Conservation (phyloP, 2,329 filamentous ascomycete genomes). For the Verticillium nubilum region DNA sequence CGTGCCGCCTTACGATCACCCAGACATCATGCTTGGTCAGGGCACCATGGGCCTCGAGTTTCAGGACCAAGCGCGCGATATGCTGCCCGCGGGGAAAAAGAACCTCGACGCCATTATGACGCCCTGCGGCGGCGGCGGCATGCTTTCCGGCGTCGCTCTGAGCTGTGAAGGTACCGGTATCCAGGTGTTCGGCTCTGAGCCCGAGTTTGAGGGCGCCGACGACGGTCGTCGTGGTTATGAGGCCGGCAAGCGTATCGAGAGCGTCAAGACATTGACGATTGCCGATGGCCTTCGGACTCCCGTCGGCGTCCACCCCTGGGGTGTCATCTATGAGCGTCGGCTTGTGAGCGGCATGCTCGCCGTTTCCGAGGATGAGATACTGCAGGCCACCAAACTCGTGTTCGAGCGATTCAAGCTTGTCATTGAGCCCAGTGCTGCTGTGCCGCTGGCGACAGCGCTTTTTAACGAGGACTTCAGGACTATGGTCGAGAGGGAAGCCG, state of each 20-base stretch:
- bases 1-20: slow-evolving; percentile 88
- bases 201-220: slow-evolving; percentile 75
- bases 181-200: slow-evolving; percentile 81
- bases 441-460: slow-evolving; percentile 76
- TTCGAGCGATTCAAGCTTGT: slow-evolving; percentile 87
- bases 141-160: slow-evolving; percentile 78
- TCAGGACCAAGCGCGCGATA: slow-evolving; percentile 61
- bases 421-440: slow-evolving; percentile 81
- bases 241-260: slow-evolving; percentile 55
- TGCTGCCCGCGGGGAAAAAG: slow-evolving; percentile 33
- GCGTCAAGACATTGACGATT: slow-evolving; percentile 72
- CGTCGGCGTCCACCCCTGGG: slow-evolving; percentile 71
- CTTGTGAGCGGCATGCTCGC: slow-evolving; percentile 67
- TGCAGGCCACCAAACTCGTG: slow-evolving; percentile 67
- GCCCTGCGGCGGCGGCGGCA: slow-evolving; percentile 82
- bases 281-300: slow-evolving; percentile 87
- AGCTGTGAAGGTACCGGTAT: slow-evolving; percentile 67
- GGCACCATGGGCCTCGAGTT: slow-evolving; percentile 86
- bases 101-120: slow-evolving; percentile 68
- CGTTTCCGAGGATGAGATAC: slow-evolving; percentile 80
- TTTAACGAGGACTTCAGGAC: slow-evolving; percentile 79
- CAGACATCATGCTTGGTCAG: slow-evolving; percentile 86
- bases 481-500: slow-evolving; percentile 64
- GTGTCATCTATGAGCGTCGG: slow-evolving; percentile 63
- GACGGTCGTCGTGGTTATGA: slow-evolving; percentile 70